phyloP scores from a whole-genome alignment of 2,329 filamentous ascomycete species.

The Pseudocercospora eumusae region DNA sequence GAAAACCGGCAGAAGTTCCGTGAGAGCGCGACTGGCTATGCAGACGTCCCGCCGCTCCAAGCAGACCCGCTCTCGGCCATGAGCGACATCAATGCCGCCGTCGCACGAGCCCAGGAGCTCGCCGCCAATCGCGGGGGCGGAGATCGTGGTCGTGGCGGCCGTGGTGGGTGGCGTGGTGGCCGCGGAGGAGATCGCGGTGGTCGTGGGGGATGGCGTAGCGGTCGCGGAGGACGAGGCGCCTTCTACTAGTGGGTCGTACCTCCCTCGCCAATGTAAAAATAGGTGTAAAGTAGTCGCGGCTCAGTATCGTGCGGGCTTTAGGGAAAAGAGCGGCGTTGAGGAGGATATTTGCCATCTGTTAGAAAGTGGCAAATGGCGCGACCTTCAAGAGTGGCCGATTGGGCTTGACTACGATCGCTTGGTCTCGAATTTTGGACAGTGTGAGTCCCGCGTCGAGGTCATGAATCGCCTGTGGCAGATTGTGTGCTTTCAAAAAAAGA shows the following conservation, averaged over 20 bases:
- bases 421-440: too few species aligned
- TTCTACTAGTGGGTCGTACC: not conserved
- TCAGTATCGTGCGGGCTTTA: too few species aligned
- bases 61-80: slow-evolving; percentile 6
- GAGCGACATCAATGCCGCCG: slow-evolving; percentile 24
- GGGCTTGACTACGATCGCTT: too few species aligned
- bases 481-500: too few species aligned
- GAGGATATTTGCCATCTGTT: too few species aligned
- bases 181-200: slow-evolving; percentile 20
- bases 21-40: slow-evolving; percentile 28
- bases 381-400: too few species aligned
- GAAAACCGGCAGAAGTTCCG: slow-evolving; percentile 24
- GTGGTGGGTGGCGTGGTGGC: slow-evolving; percentile 16
- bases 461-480: too few species aligned
- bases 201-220: slow-evolving; percentile 3
- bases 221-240: slow-evolving; percentile 1
- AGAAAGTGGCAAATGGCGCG: too few species aligned
- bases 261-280: not conserved
- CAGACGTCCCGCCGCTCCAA: slow-evolving; percentile 19
- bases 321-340: too few species aligned
- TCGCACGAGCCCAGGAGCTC: slow-evolving; percentile 29
- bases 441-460: too few species aligned
- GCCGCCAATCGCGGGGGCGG: slow-evolving; percentile 20
- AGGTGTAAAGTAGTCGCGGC: not conserved
- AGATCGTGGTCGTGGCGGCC: slow-evolving; percentile 8